A percentile compares a stretch with the other conserved stretches of the same genome.
Evolutionary conservation across 2,329 filamentous ascomycete species (phyloP).

Genomic region (Botrytis medusae): DNA sequence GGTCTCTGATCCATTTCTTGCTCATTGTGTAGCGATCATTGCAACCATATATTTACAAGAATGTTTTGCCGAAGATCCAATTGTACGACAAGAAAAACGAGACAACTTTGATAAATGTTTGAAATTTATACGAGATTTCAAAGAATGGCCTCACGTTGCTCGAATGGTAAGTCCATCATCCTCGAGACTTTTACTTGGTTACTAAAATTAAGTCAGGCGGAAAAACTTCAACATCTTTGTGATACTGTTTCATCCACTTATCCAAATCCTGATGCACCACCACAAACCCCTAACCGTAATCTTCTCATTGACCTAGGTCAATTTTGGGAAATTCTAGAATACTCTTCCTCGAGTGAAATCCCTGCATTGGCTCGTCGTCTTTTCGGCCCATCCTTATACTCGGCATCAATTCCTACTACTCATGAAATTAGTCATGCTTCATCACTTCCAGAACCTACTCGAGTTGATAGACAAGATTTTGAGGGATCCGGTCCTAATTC

Average conservation of each 20-base stretch:
- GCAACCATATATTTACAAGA: conserved; percentile 55
- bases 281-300: conserved; percentile 39
- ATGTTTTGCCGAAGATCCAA: conserved; percentile 46
- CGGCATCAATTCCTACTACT: conserved; percentile 33
- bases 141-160: conserved; percentile 48
- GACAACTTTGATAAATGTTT: conserved; percentile 48
- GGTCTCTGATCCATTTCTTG: conserved; percentile 49
- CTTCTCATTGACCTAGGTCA: conserved; percentile 48
- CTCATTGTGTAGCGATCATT: conserved; percentile 52
- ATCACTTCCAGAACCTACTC: conserved; percentile 46
- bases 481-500: conserved; percentile 30
- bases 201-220: conserved; percentile 39
- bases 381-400: conserved; percentile 45
- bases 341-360: conserved; percentile 44
- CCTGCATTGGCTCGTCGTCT: conserved; percentile 41
- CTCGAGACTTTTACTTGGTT: neutral
- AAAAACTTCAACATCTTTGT: conserved; percentile 45
- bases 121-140: conserved; percentile 45
- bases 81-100: conserved; percentile 44
- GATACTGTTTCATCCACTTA: conserved; percentile 48
- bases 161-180: conserved; percentile 41
- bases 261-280: conserved; percentile 36
- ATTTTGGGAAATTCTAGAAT: conserved; percentile 52
- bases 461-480: conserved; percentile 38
- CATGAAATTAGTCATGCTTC: conserved; percentile 46